A percentile compares a stretch with the other conserved stretches of the same genome.
Conservation (phyloP, 805 yeast species). For the Zygosaccharomyces siamensis region DNA sequence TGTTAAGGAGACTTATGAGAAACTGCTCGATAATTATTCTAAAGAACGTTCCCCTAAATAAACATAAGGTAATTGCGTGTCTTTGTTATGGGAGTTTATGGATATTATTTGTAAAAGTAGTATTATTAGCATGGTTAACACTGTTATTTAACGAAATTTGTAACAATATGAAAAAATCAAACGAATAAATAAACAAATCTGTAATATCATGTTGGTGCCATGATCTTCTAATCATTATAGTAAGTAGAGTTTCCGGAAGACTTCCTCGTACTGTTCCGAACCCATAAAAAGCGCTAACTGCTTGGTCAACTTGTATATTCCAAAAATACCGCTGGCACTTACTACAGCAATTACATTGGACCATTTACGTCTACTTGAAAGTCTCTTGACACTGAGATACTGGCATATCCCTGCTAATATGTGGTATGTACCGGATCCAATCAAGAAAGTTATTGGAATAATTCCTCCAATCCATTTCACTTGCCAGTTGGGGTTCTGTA, state of each 20-base stretch:
- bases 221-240: neutral
- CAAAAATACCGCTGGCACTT: constrained; percentile 16
- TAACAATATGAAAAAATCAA: neutral
- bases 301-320: constrained; percentile 18
- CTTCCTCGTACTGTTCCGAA: constrained; percentile 11
- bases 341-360: constrained; percentile 16
- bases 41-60: constrained; percentile 16
- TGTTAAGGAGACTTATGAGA: constrained; percentile 72
- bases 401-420: constrained; percentile 25
- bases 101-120: no score
- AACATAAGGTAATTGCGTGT: constrained; percentile 1
- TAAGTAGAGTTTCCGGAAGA: constrained; percentile 11
- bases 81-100: neutral
- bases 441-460: constrained; percentile 20
- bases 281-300: constrained; percentile 8
- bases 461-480: constrained; percentile 22
- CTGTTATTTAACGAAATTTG: neutral
- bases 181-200: constrained; percentile 6
- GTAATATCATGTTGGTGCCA: neutral
- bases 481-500: constrained; percentile 17
- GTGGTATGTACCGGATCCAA: constrained; percentile 24
- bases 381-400: constrained; percentile 17
- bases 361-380: constrained; percentile 18
- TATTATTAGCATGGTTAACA: neutral
- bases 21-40: constrained; percentile 61